Evolutionary conservation across 2,329 filamentous ascomycete species (phyloP).

Genomic region (Colletotrichum lini): DNA sequence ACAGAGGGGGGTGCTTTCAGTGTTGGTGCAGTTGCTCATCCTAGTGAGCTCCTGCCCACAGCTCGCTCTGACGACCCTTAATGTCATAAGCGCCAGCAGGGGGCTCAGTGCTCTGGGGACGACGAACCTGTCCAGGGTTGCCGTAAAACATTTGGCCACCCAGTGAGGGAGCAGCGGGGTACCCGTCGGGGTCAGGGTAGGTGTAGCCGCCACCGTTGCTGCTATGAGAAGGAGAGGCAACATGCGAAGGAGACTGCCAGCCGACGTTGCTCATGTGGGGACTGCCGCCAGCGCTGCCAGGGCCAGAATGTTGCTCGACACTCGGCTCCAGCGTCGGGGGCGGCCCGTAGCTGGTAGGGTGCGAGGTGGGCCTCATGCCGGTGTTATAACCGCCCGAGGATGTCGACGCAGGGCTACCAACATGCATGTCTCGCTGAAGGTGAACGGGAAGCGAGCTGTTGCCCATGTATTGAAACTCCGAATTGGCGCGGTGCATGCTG

Average conservation of each 20-base stretch:
- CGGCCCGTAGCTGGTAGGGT: conserved; percentile 86
- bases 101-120: conserved; percentile 83
- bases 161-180: conserved; percentile 69
- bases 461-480: conserved; percentile 82
- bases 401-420: conserved; percentile 79
- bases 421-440: conserved; percentile 81
- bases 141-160: conserved; percentile 82
- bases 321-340: conserved; percentile 89
- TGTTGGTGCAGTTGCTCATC: neutral
- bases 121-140: conserved; percentile 74
- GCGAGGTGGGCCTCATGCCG: conserved; percentile 81
- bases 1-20: neutral
- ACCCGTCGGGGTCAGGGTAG: conserved; percentile 87
- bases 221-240: conserved; percentile 78
- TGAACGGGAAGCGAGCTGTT: conserved; percentile 87
- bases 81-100: conserved; percentile 70
- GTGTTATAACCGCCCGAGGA: conserved; percentile 72
- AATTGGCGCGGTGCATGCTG: conserved; percentile 74
- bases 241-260: conserved; percentile 89
- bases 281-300: conserved; percentile 82
- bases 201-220: conserved; percentile 72
- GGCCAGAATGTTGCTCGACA: conserved; percentile 79
- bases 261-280: conserved; percentile 87
- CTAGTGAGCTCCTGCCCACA: conserved; percentile 67
- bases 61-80: conserved; percentile 69